Percentiles rank a stretch among this genome's conserved stretches.
These are phyloP conservation scores for Penicillium glabrum DNA, from an alignment of 2,329 filamentous ascomycete genomes.

Conservation along the genomic window DNA sequence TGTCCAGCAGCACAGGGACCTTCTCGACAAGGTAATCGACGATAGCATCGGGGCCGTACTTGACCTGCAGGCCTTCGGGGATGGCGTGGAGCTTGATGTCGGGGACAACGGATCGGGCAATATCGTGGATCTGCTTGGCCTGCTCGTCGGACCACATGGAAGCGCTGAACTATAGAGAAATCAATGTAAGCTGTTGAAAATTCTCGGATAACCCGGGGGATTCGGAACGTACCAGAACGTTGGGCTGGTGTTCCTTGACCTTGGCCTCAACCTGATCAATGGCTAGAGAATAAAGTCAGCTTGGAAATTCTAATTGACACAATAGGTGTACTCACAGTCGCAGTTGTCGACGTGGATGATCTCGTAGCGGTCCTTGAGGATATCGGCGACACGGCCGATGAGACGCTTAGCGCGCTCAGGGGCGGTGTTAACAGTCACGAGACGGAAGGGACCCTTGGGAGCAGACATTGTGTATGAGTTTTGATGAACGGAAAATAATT, in stretches of 20 bases:
- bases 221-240: constrained; percentile 52
- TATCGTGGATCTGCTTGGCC: constrained; percentile 38
- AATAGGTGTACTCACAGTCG: constrained; percentile 49
- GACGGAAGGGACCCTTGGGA: constrained; percentile 59
- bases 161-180: constrained; percentile 57
- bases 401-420: constrained; percentile 64
- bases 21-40: constrained; percentile 44
- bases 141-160: constrained; percentile 56
- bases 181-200: constrained; percentile 7
- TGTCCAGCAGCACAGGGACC: constrained; percentile 40
- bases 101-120: constrained; percentile 37
- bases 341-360: constrained; percentile 65
- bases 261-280: constrained; percentile 58
- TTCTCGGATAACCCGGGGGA: constrained; percentile 8
- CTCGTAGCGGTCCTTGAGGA: constrained; percentile 62
- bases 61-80: constrained; percentile 43
- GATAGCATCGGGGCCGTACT: constrained; percentile 43
- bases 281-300: constrained; percentile 17
- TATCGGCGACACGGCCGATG: constrained; percentile 61
- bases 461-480: constrained; percentile 25
- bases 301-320: neutral
- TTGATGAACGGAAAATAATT: neutral
- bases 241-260: constrained; percentile 53
- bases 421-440: constrained; percentile 68
- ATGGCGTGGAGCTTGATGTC: constrained; percentile 45